Evolutionary conservation across 768 basidiomycete genomes (phyloP), one percentile per base, ranked within the genome.

Genomic region (Multifurca ochricompacta): DNA sequence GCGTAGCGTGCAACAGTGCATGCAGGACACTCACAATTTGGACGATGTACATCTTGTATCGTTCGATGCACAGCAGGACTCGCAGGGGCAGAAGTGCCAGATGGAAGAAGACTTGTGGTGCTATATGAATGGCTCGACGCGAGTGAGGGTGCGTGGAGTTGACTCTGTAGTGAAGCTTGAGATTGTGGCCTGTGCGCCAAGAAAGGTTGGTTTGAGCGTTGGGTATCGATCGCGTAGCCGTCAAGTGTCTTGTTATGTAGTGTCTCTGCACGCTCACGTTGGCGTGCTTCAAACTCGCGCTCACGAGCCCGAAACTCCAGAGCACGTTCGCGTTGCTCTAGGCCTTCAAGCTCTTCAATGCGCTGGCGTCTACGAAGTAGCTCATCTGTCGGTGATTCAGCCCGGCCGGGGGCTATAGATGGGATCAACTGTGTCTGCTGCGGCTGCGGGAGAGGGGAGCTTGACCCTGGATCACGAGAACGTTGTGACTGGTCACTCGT

Each of bases 21-120:
- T 0, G 72, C 67, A 49, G 80, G 79, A 61, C 85, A 87, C 14
- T 82, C 82, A 52, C 85, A 87, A 61, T 77, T 81, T 1, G 80
- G 74, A 1, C 80, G 79, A 56, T 87, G 85, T 7, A 67, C 54
- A 8, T 49, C 61, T 19, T 45, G 66, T 59, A 4, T 62, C 56
- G 13, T 48, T 57, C 19, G 67, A 66, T 18, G 54, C 32, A 4
- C 63, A 50, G 21, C 25, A 51, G 30, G 45, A 14, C 42, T 31
- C 45, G 49, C 18, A 34, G 53, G 40, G 50, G 47, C 37, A 55
- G 44, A 32, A 65, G 59, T 21, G 72, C 74, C 19, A 71, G 73
- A 16, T 31, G 40, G 56, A 10, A 67, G 64, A 18, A 78, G 72
- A 51, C 75, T 72, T 2, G 71, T 70, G 1, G 72, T 67, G 62